These are phyloP conservation scores for Avena insularis DNA, from an alignment of 176 grass and related monocot species.

Conservation along the genomic window DNA sequence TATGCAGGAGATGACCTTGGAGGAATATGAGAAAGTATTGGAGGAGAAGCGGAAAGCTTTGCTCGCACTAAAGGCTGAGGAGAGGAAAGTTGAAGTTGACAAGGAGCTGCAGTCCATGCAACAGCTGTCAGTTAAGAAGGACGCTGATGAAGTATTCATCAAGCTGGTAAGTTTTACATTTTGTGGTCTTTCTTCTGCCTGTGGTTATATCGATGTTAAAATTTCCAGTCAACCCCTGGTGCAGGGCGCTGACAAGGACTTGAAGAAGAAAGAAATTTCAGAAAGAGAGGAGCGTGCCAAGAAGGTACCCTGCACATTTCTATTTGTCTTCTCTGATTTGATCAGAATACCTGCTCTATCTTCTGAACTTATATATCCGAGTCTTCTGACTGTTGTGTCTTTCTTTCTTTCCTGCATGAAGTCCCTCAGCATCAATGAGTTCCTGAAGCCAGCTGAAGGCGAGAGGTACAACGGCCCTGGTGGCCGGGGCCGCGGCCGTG, in stretches of 20 bases:
- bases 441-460: conserved; percentile 82
- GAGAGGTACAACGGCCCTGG: conserved; percentile 48
- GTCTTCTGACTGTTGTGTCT: background rate
- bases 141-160: conserved; percentile 61
- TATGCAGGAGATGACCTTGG: conserved; percentile 83
- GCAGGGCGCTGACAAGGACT: conserved; percentile 72
- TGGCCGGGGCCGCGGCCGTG: conserved; percentile 37
- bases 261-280: conserved; percentile 68
- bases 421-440: conserved; percentile 81
- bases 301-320: conserved; percentile 44
- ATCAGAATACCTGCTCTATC: background rate
- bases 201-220: background rate
- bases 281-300: conserved; percentile 73
- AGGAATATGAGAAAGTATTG: conserved; percentile 85
- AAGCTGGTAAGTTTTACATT: conserved; percentile 54
- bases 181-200: background rate
- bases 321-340: background rate
- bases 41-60: conserved; percentile 78
- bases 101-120: conserved; percentile 81
- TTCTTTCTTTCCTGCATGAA: conserved; percentile 23
- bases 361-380: background rate
- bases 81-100: conserved; percentile 85
- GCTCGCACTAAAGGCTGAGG: conserved; percentile 58
- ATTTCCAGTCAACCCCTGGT: background rate
- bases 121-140: conserved; percentile 70